A percentile compares a stretch with the other conserved stretches of the same genome.
phyloP scores from a whole-genome alignment of 2,329 filamentous ascomycete genomes.

The Thermothelomyces thermophilus region DNA sequence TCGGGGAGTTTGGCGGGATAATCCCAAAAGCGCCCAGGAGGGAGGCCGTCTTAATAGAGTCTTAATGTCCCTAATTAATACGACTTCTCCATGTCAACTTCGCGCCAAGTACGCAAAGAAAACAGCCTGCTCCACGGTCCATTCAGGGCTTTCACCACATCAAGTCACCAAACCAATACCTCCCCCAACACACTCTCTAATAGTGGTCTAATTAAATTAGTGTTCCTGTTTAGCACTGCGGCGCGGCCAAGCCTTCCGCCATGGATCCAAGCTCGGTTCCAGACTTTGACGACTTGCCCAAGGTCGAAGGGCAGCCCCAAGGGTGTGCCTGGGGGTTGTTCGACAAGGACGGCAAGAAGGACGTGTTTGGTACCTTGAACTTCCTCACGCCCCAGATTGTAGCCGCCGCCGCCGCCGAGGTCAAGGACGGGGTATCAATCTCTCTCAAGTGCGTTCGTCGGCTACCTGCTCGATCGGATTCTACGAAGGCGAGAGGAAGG shows the following conservation, averaged over 20 bases:
- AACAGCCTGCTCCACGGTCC: too few relatives aligned
- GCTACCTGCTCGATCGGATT: too few relatives aligned
- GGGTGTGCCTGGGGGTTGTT: slow-evolving; percentile 49
- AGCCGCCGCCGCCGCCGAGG: slow-evolving; percentile 36
- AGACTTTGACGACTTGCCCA: slow-evolving; percentile 38
- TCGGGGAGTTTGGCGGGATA: too few relatives aligned
- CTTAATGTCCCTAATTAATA: too few relatives aligned
- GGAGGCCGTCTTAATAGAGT: not conserved
- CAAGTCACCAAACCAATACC: not conserved
- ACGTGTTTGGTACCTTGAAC: slow-evolving; percentile 47
- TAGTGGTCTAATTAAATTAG: too few relatives aligned
- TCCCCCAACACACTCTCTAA: not conserved
- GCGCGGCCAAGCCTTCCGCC: not conserved
- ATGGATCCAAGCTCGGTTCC: slow-evolving; percentile 31
- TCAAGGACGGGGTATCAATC: slow-evolving; percentile 43
- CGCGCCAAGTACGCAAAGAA: too few relatives aligned
- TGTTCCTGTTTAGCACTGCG: too few relatives aligned
- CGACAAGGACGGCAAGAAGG: slow-evolving; percentile 43
- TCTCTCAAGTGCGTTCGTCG: slow-evolving; percentile 43
- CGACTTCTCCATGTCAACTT: too few relatives aligned
- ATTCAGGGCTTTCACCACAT: not conserved
- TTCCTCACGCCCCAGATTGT: slow-evolving; percentile 42
- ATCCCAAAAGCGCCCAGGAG: not conserved
- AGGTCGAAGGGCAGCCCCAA: slow-evolving; percentile 38
- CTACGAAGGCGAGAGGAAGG: not conserved